These are phyloP conservation scores for Euphorbia celastroides DNA, from an alignment of 441 rosid genomes.

Conservation along the genomic window DNA sequence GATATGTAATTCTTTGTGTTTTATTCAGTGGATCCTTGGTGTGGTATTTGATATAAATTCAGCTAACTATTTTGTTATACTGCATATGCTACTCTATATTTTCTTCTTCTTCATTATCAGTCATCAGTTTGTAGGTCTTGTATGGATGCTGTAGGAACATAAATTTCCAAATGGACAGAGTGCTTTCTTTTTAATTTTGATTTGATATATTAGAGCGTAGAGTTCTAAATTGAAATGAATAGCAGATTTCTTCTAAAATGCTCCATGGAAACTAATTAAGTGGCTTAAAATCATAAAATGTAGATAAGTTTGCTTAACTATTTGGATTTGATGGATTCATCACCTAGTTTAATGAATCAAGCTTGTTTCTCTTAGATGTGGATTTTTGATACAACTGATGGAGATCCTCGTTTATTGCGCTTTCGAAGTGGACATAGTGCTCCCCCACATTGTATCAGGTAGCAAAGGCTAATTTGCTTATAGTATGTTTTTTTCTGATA, in stretches of 20 bases:
- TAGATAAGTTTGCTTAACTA: no score
- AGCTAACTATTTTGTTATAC: not conserved
- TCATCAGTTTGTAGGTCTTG: conserved; percentile 5
- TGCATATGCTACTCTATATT: not conserved
- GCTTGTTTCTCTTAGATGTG: conserved; percentile 53
- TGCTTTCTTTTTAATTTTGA: not conserved
- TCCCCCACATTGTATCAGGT: conserved; percentile 96
- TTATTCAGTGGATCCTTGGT: not conserved
- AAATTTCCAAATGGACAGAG: not conserved
- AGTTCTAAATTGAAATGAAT: no score
- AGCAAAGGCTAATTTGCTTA: conserved; percentile 1
- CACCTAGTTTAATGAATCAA: not conserved
- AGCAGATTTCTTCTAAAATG: no score
- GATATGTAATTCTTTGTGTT: conserved; percentile 6
- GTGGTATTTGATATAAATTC: not conserved
- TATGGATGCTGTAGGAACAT: not conserved
- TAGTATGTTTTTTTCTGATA: not conserved
- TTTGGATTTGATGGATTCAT: not conserved
- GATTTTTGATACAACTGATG: conserved; percentile 95
- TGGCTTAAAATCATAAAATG: no score
- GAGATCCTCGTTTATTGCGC: conserved; percentile 90
- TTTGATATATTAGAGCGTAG: not conserved
- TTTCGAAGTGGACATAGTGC: conserved; percentile 99
- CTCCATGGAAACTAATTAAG: no score
- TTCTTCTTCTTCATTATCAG: not conserved